Percentiles rank a stretch among this genome's conserved stretches.
phyloP scores from a whole-genome alignment of 2,329 filamentous ascomycete species.

The Scedosporium apiospermum region DNA sequence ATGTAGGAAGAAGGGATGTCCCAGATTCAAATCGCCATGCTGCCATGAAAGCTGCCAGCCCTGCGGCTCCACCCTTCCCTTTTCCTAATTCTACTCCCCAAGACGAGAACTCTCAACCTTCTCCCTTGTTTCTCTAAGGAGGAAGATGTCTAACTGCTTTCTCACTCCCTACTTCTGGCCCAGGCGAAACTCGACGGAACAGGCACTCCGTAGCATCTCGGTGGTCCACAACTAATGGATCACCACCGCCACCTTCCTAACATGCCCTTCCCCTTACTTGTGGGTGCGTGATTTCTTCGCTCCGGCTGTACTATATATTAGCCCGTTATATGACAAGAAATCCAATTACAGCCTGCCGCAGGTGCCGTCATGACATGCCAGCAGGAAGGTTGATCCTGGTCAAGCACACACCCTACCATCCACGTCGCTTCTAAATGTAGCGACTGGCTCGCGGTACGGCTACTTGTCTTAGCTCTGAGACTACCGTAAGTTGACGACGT shows the following conservation, averaged over 20 bases:
- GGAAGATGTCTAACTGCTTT: not conserved
- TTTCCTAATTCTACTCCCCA: not conserved
- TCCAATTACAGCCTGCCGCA: slow-evolving; percentile 2
- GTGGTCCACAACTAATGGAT: not conserved
- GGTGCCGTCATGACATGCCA: not conserved
- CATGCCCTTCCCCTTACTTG: not conserved
- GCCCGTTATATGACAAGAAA: not conserved
- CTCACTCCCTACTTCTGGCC: not conserved
- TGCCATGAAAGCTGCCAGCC: not conserved
- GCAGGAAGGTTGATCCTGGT: not conserved
- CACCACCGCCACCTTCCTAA: not conserved
- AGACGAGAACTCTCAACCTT: not conserved
- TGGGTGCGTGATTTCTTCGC: slow-evolving; percentile 2
- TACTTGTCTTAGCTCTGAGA: not conserved
- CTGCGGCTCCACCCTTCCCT: not conserved
- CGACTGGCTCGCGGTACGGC: not conserved
- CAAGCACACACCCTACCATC: not conserved
- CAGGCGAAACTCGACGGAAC: not conserved
- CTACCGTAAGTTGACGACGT: not conserved
- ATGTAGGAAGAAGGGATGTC: not conserved
- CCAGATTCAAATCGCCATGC: not conserved
- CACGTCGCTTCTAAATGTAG: not conserved
- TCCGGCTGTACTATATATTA: not conserved
- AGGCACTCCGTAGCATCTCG: not conserved
- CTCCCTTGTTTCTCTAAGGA: not conserved